phyloP scores from a whole-genome alignment of 305 asterid species.

The Caryopteris hybrid region DNA sequence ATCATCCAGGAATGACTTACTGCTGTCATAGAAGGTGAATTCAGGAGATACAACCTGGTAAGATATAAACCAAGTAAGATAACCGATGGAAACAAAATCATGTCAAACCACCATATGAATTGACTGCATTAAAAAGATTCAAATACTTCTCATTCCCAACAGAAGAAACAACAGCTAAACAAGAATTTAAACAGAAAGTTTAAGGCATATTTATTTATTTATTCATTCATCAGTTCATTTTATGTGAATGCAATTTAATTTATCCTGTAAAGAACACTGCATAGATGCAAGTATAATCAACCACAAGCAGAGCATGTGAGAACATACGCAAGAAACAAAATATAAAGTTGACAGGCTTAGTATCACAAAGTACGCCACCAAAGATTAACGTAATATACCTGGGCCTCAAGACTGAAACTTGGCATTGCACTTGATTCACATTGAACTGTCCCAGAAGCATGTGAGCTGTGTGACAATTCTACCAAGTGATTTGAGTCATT shows the following conservation, averaged over 20 bases:
- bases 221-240: neutral
- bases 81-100: neutral
- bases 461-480: constrained; percentile 36
- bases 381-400: constrained; percentile 45
- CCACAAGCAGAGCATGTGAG: constrained; percentile 3
- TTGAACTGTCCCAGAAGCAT: constrained; percentile 44
- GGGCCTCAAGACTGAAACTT: constrained; percentile 94
- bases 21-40: constrained; percentile 92
- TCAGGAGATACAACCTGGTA: constrained; percentile 94
- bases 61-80: constrained; percentile 17
- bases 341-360: neutral
- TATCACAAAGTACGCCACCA: constrained; percentile 4
- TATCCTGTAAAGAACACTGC: neutral
- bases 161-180: neutral
- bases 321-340: neutral
- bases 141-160: constrained; percentile 9
- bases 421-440: constrained; percentile 51
- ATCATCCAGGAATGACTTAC: constrained; percentile 84
- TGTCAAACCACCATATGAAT: constrained; percentile 3
- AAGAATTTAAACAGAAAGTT: neutral
- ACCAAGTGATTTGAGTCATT: constrained; percentile 41
- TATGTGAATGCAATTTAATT: neutral
- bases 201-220: neutral
- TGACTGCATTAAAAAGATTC: neutral
- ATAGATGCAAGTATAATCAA: neutral